These are phyloP conservation scores for Zalaria obscura DNA, from an alignment of 2,329 filamentous ascomycete species.

Conservation along the genomic window DNA sequence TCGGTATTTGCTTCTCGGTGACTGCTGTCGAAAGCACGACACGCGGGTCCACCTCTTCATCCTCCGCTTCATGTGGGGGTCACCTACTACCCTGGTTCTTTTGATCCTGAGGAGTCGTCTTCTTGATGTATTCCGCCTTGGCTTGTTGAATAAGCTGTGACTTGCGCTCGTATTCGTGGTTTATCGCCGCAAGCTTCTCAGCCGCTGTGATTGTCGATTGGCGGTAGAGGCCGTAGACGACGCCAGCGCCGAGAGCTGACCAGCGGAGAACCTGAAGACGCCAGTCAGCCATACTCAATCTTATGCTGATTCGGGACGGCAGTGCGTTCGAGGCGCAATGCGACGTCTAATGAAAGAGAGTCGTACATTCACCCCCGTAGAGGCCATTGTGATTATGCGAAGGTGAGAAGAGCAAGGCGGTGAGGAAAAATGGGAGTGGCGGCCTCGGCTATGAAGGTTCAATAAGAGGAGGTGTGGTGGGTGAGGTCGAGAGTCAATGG, in stretches of 20 bases:
- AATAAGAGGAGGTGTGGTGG: no score
- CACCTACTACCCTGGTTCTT: constrained; percentile 20
- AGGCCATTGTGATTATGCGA: constrained; percentile 10
- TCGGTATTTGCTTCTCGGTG: neutral
- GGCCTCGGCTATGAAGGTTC: no score
- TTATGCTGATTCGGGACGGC: neutral
- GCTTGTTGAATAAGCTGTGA: constrained; percentile 82
- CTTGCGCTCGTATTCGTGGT: constrained; percentile 84
- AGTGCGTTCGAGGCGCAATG: neutral
- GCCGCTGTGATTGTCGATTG: constrained; percentile 65
- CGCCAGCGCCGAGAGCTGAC: constrained; percentile 78
- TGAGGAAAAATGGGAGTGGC: no score
- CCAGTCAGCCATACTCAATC: neutral
- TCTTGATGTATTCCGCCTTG: constrained; percentile 80
- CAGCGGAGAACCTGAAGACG: constrained; percentile 76
- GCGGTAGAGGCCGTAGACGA: constrained; percentile 94
- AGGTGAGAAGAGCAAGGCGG: no score
- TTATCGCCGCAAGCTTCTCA: constrained; percentile 54
- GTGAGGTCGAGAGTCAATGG: no score
- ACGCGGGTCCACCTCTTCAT: no score
- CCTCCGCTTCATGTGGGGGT: no score
- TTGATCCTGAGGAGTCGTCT: constrained; percentile 40
- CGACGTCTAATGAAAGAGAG: neutral
- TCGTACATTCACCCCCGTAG: constrained; percentile 13
- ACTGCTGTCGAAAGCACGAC: neutral